Percentiles rank a stretch among this genome's conserved stretches.
Conservation (phyloP, 2,329 filamentous ascomycete species). For the Botryotinia convoluta region DNA sequence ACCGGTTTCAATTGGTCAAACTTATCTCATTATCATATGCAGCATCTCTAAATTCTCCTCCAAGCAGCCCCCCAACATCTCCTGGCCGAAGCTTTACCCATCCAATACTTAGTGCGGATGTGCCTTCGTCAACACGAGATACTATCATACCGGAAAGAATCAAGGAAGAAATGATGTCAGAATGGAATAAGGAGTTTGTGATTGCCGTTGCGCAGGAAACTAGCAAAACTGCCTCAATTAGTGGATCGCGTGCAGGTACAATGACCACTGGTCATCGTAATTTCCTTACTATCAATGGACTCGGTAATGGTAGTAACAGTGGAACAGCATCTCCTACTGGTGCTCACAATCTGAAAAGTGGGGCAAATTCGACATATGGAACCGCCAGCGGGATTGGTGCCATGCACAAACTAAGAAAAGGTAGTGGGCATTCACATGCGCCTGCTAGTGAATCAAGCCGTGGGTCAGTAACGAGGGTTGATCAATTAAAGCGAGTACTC, state of each 20-base stretch:
- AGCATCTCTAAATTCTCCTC: constrained; percentile 58
- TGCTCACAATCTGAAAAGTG: constrained; percentile 31
- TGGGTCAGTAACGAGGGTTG: constrained; percentile 57
- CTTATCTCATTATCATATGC: constrained; percentile 72
- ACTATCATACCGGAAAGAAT: constrained; percentile 63
- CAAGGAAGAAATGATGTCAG: constrained; percentile 71
- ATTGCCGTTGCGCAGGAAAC: constrained; percentile 66
- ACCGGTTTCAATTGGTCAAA: constrained; percentile 68
- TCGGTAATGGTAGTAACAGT: constrained; percentile 42
- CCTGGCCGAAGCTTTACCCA: constrained; percentile 63
- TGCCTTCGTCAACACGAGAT: constrained; percentile 43
- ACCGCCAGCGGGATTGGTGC: constrained; percentile 39
- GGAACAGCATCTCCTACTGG: constrained; percentile 47
- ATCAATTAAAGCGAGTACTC: constrained; percentile 62
- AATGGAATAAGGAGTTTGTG: constrained; percentile 77
- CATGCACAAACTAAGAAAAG: constrained; percentile 49
- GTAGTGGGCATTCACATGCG: constrained; percentile 51
- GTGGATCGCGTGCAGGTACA: constrained; percentile 68
- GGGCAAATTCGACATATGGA: constrained; percentile 36
- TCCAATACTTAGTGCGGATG: constrained; percentile 55
- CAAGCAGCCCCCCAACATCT: constrained; percentile 67
- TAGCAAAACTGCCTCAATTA: constrained; percentile 71
- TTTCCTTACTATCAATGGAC: constrained; percentile 58
- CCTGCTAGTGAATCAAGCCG: constrained; percentile 45
- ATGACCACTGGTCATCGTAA: constrained; percentile 46